These are phyloP conservation scores for Amaranthus hypochondriacus DNA, from an alignment of 148 eudicot genomes.

Conservation along the genomic window DNA sequence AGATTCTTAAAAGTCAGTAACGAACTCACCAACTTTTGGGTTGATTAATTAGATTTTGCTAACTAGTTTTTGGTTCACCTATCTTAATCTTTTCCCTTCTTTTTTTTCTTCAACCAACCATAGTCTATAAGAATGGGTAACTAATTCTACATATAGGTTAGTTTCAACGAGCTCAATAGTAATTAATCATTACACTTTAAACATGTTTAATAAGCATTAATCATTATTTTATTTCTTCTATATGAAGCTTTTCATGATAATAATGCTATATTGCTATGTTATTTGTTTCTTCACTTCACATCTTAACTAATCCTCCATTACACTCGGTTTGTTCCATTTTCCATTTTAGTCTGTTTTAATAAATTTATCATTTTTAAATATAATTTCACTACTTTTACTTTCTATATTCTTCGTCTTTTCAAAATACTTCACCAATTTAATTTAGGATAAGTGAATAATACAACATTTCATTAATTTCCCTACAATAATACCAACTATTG, in stretches of 20 bases:
- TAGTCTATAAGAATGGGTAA: background rate
- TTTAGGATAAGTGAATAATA: no score
- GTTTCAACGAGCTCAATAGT: conserved; percentile 20
- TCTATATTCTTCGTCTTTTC: no score
- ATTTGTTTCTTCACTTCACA: conserved; percentile 9
- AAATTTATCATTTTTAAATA: no score
- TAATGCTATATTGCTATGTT: background rate
- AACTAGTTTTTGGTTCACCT: conserved; percentile 23
- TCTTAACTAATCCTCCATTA: background rate
- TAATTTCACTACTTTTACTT: no score
- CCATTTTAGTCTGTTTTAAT: no score
- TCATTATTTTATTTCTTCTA: conserved; percentile 8
- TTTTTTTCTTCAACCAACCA: background rate
- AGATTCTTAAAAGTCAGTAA: conserved; percentile 24
- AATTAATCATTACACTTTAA: conserved; percentile 15
- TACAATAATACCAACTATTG: no score
- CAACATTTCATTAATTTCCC: no score
- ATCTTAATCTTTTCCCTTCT: conserved; percentile 19
- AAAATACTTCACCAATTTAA: no score
- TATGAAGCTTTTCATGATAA: background rate
- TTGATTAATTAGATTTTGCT: background rate
- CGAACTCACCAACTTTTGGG: conserved; percentile 32
- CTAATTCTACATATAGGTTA: background rate
- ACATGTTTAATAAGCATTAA: background rate
- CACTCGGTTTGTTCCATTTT: no score